phyloP scores from a whole-genome alignment of 495 filamentous ascomycete genomes.

The Clavariopsis aquatica region DNA sequence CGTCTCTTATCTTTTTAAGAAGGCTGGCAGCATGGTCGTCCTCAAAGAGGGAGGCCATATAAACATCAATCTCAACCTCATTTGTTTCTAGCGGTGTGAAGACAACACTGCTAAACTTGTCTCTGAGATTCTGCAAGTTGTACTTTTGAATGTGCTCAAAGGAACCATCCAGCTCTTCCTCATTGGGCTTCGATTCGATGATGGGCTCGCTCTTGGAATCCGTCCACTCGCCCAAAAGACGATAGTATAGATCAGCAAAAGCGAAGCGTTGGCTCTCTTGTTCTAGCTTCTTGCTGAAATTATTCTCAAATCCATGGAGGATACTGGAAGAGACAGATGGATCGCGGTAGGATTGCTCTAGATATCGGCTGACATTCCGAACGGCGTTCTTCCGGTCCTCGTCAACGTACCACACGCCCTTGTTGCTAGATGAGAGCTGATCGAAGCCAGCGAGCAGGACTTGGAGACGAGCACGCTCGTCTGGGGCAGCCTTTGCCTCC shows the following conservation, averaged over 20 bases:
- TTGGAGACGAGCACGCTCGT: conserved; percentile 5
- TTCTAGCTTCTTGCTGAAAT: conserved; percentile 3
- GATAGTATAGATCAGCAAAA: conserved; percentile 17
- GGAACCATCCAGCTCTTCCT: conserved; percentile 5
- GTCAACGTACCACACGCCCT: conserved; percentile 11
- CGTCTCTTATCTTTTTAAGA: background rate
- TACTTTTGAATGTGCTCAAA: conserved; percentile 13
- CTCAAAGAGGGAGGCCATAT: conserved; percentile 4
- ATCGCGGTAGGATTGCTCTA: conserved; percentile 20
- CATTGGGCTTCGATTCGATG: background rate
- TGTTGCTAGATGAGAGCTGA: conserved; percentile 9
- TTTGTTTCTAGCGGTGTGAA: conserved; percentile 15
- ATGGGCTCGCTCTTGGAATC: conserved; percentile 1
- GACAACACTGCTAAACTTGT: conserved; percentile 16
- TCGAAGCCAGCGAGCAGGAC: background rate
- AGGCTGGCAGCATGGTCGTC: conserved; percentile 2
- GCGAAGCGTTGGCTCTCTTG: conserved; percentile 4
- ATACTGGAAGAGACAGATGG: conserved; percentile 3
- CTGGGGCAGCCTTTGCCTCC: background rate
- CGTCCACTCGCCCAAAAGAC: conserved; percentile 17
- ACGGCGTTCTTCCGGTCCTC: conserved; percentile 6
- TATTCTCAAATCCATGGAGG: conserved; percentile 7
- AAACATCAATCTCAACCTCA: conserved; percentile 14
- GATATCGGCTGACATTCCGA: conserved; percentile 7
- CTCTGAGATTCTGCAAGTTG: conserved; percentile 7